These are phyloP conservation scores for Schwanniomyces vanrijiae DNA, from an alignment of 805 yeast species.

Conservation along the genomic window DNA sequence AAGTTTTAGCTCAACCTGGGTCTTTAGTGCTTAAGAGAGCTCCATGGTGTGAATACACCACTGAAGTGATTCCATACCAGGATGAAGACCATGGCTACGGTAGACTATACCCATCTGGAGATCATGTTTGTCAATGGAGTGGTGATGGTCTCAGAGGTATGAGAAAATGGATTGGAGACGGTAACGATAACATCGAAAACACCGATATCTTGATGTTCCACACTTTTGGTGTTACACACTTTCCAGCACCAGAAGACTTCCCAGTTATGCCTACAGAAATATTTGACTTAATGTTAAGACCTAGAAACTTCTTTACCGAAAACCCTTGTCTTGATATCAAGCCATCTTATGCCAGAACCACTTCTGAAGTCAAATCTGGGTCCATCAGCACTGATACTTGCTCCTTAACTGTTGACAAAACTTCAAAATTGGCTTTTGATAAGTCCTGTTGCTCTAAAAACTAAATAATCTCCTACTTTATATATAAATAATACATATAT, in stretches of 20 bases:
- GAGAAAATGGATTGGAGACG: conserved; percentile 69
- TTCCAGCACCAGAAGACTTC: conserved; percentile 89
- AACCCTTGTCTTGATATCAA: conserved; percentile 76
- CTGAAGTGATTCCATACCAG: conserved; percentile 68
- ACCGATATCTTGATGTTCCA: conserved; percentile 77
- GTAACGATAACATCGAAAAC: conserved; percentile 55
- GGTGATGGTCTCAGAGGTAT: conserved; percentile 68
- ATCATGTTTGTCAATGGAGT: conserved; percentile 71
- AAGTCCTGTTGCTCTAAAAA: conserved; percentile 13
- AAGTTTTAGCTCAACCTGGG: conserved; percentile 70
- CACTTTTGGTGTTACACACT: conserved; percentile 81
- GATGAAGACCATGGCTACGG: conserved; percentile 54
- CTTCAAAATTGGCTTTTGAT: conserved; percentile 40
- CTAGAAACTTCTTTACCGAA: conserved; percentile 74
- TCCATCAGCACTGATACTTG: conserved; percentile 32
- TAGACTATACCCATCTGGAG: conserved; percentile 78
- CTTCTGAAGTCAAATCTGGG: conserved; percentile 40
- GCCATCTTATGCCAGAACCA: conserved; percentile 54
- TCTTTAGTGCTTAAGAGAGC: conserved; percentile 80
- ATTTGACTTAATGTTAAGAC: conserved; percentile 70
- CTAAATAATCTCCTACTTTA: neutral
- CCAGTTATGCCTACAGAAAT: conserved; percentile 89
- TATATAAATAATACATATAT: too few species aligned
- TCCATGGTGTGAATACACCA: conserved; percentile 70
- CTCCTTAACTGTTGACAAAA: conserved; percentile 36